Conservation (phyloP, 176 grass and related monocot species). For the Calamus simplicifolius region DNA sequence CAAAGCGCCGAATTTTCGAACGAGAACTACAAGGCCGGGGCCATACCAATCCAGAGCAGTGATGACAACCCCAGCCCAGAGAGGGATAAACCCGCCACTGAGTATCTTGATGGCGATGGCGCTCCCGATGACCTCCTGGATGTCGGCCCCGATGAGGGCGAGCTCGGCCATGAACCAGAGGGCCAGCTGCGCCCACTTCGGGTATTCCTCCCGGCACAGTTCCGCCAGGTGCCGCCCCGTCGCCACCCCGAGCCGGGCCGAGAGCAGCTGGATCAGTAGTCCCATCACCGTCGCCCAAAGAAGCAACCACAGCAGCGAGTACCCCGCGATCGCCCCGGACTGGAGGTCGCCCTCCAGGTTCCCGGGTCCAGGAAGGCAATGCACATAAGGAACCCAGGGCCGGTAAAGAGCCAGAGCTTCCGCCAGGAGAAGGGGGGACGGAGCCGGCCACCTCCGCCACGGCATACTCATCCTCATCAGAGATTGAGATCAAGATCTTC, state of each 20-base stretch:
- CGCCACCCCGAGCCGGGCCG: slow-evolving; percentile 71
- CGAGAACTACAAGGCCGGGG: background rate
- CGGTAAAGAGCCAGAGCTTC: slow-evolving; percentile 87
- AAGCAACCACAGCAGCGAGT: slow-evolving; percentile 81
- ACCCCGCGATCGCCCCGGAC: slow-evolving; percentile 74
- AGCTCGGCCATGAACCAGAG: slow-evolving; percentile 90
- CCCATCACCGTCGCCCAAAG: slow-evolving; percentile 85
- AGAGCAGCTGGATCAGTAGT: slow-evolving; percentile 65
- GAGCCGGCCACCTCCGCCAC: background rate
- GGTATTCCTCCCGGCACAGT: slow-evolving; percentile 83
- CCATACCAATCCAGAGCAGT: slow-evolving; percentile 75
- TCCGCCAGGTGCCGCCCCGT: slow-evolving; percentile 83
- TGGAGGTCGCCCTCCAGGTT: slow-evolving; percentile 93
- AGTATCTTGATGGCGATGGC: slow-evolving; percentile 92
- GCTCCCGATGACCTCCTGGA: slow-evolving; percentile 94
- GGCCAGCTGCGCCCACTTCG: slow-evolving; percentile 44
- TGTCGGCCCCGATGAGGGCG: slow-evolving; percentile 76
- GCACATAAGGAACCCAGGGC: slow-evolving; percentile 86
- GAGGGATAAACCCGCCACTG: slow-evolving; percentile 53
- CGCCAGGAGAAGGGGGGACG: slow-evolving; percentile 66
- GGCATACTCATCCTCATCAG: slow-evolving; percentile 29
- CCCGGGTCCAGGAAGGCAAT: slow-evolving; percentile 82
- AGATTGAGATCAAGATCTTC: slow-evolving; percentile 52
- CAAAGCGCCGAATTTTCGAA: background rate
- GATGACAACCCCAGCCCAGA: slow-evolving; percentile 85